Evolutionary conservation across 768 basidiomycete genomes (phyloP).

Genomic region (Hericium alpestre): DNA sequence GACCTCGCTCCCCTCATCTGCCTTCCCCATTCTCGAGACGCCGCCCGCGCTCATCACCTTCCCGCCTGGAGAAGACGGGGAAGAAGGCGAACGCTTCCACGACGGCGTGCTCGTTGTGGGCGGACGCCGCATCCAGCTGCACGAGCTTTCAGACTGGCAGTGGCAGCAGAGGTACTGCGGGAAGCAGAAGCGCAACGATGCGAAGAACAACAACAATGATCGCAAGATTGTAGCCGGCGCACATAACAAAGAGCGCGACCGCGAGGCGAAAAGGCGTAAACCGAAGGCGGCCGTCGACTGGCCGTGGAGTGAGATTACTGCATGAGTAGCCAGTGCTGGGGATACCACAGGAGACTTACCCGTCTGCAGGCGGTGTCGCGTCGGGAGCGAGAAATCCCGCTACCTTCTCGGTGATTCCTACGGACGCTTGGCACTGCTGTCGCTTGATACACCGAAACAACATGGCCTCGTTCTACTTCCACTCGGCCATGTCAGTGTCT

Average conservation of each 20-base stretch:
- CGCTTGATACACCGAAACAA: slow-evolving; percentile 29
- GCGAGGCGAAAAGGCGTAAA: slow-evolving; percentile 44
- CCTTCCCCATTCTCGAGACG: slow-evolving; percentile 22
- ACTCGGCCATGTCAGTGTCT: slow-evolving; percentile 55
- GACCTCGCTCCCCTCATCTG: slow-evolving; percentile 40
- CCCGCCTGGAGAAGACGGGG: slow-evolving; percentile 24
- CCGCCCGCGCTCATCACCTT: slow-evolving; percentile 19
- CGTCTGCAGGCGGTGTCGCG: slow-evolving; percentile 36
- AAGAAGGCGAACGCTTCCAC: slow-evolving; percentile 23
- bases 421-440: slow-evolving; percentile 63
- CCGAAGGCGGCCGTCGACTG: slow-evolving; percentile 49
- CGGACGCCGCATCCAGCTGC: slow-evolving; percentile 53
- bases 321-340: slow-evolving; percentile 32
- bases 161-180: slow-evolving; percentile 41
- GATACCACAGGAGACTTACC: too few species aligned
- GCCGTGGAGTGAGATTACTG: slow-evolving; percentile 66
- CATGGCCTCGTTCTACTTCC: slow-evolving; percentile 43
- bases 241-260: slow-evolving; percentile 45
- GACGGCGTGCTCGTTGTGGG: slow-evolving; percentile 70
- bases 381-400: slow-evolving; percentile 34
- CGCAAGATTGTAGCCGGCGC: slow-evolving; percentile 33
- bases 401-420: slow-evolving; percentile 61
- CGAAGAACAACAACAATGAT: slow-evolving; percentile 32
- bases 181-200: slow-evolving; percentile 42
- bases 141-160: slow-evolving; percentile 40